Conservation (phyloP, 495 filamentous ascomycete genomes). For the Daldinia decipiens region DNA sequence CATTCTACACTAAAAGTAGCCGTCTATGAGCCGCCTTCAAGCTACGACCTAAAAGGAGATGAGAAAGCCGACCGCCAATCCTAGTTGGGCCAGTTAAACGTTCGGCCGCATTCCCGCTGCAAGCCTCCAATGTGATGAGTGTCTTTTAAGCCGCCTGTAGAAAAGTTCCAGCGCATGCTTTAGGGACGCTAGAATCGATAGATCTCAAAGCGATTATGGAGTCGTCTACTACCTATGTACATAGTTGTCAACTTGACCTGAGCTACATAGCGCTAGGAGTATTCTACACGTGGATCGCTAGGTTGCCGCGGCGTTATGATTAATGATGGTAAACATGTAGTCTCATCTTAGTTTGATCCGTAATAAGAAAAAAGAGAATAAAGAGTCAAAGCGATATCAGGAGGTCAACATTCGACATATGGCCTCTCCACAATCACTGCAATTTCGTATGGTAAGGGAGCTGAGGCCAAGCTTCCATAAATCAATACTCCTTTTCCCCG, state of each 20-base stretch:
- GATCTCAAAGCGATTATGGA: conserved; percentile 32
- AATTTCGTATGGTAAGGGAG: conserved; percentile 21
- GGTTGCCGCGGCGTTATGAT: conserved; percentile 16
- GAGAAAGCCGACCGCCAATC: conserved; percentile 21
- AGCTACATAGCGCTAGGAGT: conserved; percentile 35
- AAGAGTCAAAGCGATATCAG: conserved; percentile 27
- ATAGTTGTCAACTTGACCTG: conserved; percentile 18
- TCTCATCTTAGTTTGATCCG: conserved; percentile 7
- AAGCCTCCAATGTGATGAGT: conserved; percentile 10
- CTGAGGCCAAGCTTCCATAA: conserved; percentile 13
- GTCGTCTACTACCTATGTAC: neutral
- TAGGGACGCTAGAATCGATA: conserved; percentile 36
- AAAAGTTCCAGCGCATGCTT: conserved; percentile 19
- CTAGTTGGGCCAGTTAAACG: neutral
- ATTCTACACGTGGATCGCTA: conserved; percentile 28
- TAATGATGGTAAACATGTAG: conserved; percentile 4
- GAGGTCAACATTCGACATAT: conserved; percentile 19
- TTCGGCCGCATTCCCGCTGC: conserved; percentile 11
- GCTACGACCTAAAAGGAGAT: conserved; percentile 21
- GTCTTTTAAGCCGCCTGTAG: conserved; percentile 10
- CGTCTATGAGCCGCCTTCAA: conserved; percentile 22
- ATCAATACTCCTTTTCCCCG: conserved; percentile 5
- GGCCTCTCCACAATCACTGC: conserved; percentile 7
- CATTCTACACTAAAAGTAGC: conserved; percentile 4
- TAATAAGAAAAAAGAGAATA: conserved; percentile 4